Evolutionary conservation across 192 early-diverging fungal species (phyloP).

Genomic region (Podochytrium sp.): DNA sequence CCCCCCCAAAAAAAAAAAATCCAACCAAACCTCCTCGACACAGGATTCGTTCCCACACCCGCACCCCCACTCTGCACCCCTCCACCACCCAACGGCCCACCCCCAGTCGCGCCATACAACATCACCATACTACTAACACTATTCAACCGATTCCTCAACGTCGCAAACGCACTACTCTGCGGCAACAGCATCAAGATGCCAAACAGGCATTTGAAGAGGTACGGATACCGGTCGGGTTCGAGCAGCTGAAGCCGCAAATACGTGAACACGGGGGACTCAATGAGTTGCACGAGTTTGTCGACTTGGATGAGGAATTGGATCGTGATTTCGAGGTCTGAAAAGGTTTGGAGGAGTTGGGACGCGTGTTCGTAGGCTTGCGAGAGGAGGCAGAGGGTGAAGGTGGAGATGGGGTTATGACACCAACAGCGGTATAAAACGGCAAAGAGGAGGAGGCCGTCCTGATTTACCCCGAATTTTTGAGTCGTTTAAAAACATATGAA

Average conservation of each 20-base stretch:
- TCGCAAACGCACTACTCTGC: conserved; percentile 95
- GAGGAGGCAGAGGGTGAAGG: conserved; percentile 90
- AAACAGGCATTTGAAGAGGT: conserved; percentile 90
- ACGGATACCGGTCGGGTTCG: conserved; percentile 88
- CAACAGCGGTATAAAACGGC: conserved; percentile 86
- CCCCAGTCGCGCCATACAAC: conserved; percentile 31
- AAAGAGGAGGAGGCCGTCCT: conserved; percentile 86
- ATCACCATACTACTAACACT: conserved; percentile 68
- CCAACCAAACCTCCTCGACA: neutral
- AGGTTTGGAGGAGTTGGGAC: conserved; percentile 71
- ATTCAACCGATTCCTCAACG: conserved; percentile 89
- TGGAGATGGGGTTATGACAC: conserved; percentile 96
- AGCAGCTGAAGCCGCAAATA: conserved; percentile 90
- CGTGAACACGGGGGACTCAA: conserved; percentile 98
- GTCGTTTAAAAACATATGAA: neutral
- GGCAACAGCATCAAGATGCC: conserved; percentile 97
- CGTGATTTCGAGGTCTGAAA: conserved; percentile 93
- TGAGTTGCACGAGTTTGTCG: conserved; percentile 96
- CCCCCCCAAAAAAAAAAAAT: neutral
- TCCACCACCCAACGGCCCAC: neutral
- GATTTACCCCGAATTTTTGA: neutral
- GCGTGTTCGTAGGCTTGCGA: conserved; percentile 98
- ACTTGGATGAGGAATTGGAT: conserved; percentile 94
- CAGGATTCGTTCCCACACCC: neutral
- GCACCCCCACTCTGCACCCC: neutral